phyloP scores from a whole-genome alignment of 2,329 filamentous ascomycete species.

The Emydomyces testavorans region DNA sequence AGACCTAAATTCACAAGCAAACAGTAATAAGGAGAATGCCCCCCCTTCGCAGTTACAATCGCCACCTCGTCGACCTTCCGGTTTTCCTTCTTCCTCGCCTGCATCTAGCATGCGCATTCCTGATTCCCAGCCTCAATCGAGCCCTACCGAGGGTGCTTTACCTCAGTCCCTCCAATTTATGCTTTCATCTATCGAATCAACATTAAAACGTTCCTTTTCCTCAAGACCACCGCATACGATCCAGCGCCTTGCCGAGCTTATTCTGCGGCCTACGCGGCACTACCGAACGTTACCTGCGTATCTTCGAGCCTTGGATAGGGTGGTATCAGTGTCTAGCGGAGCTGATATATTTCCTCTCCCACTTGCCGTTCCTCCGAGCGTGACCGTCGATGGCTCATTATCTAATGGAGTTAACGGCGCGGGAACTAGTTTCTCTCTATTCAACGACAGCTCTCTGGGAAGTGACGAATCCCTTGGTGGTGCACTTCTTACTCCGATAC shows the following conservation, averaged over 20 bases:
- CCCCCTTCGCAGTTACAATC: constrained; percentile 24
- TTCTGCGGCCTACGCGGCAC: constrained; percentile 62
- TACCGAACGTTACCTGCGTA: constrained; percentile 76
- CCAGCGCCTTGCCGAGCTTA: constrained; percentile 79
- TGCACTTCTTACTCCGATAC: constrained; percentile 83
- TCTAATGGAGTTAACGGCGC: constrained; percentile 47
- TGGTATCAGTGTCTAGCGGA: constrained; percentile 78
- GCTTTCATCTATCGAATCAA: constrained; percentile 47
- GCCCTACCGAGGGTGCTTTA: constrained; percentile 41
- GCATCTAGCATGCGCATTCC: constrained; percentile 33
- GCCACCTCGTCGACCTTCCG: constrained; percentile 28
- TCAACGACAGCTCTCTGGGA: constrained; percentile 43
- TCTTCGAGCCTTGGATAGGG: constrained; percentile 79
- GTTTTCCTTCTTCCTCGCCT: constrained; percentile 29
- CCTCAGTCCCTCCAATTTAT: constrained; percentile 54
- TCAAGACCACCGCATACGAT: constrained; percentile 78
- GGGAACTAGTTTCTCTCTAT: constrained; percentile 27
- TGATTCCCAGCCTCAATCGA: constrained; percentile 34
- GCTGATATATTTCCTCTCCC: constrained; percentile 74
- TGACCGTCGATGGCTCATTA: constrained; percentile 26
- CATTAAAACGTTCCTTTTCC: constrained; percentile 56
- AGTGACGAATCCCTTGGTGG: constrained; percentile 84
- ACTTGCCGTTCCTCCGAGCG: constrained; percentile 40
- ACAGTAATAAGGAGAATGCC: constrained; percentile 32
- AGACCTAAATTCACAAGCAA: constrained; percentile 23